A percentile compares a stretch with the other conserved stretches of the same genome.
Evolutionary conservation across 345 rosid species (phyloP).

Genomic region (Citropsis articulata): DNA sequence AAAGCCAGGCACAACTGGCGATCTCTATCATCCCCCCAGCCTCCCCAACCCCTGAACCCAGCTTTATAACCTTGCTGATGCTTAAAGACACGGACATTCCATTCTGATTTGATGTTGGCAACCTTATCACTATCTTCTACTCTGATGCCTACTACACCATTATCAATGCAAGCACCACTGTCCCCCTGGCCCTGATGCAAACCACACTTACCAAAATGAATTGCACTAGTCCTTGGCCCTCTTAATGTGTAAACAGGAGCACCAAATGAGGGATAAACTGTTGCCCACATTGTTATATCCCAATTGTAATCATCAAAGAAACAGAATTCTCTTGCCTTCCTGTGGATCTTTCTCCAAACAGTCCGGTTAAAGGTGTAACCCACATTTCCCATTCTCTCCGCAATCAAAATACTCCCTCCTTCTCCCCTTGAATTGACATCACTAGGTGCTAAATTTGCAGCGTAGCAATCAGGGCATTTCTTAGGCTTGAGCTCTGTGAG

Average conservation of each 20-base stretch:
- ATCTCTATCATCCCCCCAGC: conserved; percentile 97
- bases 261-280: conserved; percentile 90
- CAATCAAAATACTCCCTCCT: conserved; percentile 57
- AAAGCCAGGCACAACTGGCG: conserved; percentile 70
- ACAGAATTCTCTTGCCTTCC: conserved; percentile 79
- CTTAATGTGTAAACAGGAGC: conserved; percentile 77
- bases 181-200: conserved; percentile 88
- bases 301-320: conserved; percentile 94
- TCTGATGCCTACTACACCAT: conserved; percentile 58
- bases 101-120: conserved; percentile 53
- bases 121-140: conserved; percentile 60
- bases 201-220: conserved; percentile 97
- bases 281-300: conserved; percentile 99
- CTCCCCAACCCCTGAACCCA: conserved; percentile 99
- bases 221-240: conserved; percentile 89
- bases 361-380: conserved; percentile 85
- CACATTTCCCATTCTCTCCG: conserved; percentile 95
- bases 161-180: conserved; percentile 64
- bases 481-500: conserved; percentile 55
- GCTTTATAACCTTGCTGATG: conserved; percentile 92
- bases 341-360: conserved; percentile 82
- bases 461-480: conserved; percentile 86
- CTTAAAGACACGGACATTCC: conserved; percentile 56
- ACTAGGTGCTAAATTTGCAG: conserved; percentile 87
- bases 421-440: conserved; percentile 94